Conservation (phyloP, 2,329 filamentous ascomycete species). For the Laburnicola sp. region DNA sequence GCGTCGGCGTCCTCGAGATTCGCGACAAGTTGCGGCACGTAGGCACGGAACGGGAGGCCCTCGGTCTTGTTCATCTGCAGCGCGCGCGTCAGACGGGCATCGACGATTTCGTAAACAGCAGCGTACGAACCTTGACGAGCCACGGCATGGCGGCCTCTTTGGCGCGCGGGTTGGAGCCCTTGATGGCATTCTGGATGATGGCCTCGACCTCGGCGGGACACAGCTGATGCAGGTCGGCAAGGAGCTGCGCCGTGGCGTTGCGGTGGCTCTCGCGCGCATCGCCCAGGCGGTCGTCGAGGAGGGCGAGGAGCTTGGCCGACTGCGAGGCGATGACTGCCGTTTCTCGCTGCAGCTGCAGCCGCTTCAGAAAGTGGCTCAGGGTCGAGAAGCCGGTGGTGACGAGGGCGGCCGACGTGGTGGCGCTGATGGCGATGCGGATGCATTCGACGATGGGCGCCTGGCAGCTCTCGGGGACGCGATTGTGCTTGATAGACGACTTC, state of each 20-base stretch:
- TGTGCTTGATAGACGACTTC: slow-evolving; percentile 90
- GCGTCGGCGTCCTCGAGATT: slow-evolving; percentile 89
- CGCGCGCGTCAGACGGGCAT: slow-evolving; percentile 18
- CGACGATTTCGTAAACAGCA: slow-evolving; percentile 1
- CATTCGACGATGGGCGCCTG: slow-evolving; percentile 80
- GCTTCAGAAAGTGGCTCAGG: slow-evolving; percentile 83
- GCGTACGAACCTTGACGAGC: slow-evolving; percentile 67
- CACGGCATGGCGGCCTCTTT: slow-evolving; percentile 86
- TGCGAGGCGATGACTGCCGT: slow-evolving; percentile 70
- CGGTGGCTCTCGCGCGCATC: slow-evolving; percentile 87
- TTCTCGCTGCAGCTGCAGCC: slow-evolving; percentile 81
- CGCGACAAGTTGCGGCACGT: slow-evolving; percentile 81
- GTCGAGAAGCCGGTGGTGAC: slow-evolving; percentile 84
- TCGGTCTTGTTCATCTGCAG: slow-evolving; percentile 77
- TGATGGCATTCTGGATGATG: slow-evolving; percentile 74
- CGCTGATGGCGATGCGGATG: slow-evolving; percentile 72
- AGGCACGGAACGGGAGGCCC: slow-evolving; percentile 76
- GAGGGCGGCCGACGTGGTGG: slow-evolving; percentile 72
- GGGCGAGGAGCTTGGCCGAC: slow-evolving; percentile 69
- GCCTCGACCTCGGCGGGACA: slow-evolving; percentile 75
- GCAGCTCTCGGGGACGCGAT: slow-evolving; percentile 77
- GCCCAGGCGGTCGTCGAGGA: slow-evolving; percentile 82
- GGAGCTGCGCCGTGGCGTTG: slow-evolving; percentile 70
- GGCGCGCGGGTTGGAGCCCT: slow-evolving; percentile 77
- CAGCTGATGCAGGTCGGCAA: slow-evolving; percentile 75